Conservation (phyloP, 2,329 filamentous ascomycete genomes). For the Fusarium sambucinum region DNA sequence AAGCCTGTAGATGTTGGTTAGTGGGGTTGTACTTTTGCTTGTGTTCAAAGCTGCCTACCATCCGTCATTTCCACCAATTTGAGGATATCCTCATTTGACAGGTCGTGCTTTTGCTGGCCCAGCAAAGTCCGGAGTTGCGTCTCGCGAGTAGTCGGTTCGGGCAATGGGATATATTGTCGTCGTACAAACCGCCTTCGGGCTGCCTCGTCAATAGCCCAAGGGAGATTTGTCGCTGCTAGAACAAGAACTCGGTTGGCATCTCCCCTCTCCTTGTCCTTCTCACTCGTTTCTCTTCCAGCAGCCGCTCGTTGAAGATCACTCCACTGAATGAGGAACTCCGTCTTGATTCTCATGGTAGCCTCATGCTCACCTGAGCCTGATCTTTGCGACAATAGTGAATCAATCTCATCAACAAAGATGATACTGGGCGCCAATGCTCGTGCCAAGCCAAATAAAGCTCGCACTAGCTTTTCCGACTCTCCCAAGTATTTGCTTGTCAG, state of each 20-base stretch:
- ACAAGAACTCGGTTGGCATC: slow-evolving; percentile 92
- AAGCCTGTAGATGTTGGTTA: slow-evolving; percentile 73
- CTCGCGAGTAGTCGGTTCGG: slow-evolving; percentile 83
- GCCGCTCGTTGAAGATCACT: slow-evolving; percentile 92
- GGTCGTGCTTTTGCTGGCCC: slow-evolving; percentile 86
- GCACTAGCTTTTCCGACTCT: slow-evolving; percentile 95
- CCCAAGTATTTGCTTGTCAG: slow-evolving; percentile 96
- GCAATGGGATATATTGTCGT: slow-evolving; percentile 94
- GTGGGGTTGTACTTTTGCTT: background rate
- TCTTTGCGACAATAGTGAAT: slow-evolving; percentile 87
- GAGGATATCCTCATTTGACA: slow-evolving; percentile 78
- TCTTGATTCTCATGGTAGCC: slow-evolving; percentile 93
- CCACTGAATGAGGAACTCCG: slow-evolving; percentile 98
- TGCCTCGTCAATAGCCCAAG: slow-evolving; percentile 98
- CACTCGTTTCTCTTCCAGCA: slow-evolving; percentile 79
- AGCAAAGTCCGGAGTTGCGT: slow-evolving; percentile 83
- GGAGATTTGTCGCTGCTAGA: slow-evolving; percentile 93
- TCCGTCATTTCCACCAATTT: slow-evolving; percentile 84
- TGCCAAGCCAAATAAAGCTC: slow-evolving; percentile 90
- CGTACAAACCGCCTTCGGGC: slow-evolving; percentile 90
- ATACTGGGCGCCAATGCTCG: slow-evolving; percentile 92
- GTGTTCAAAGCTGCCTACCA: slow-evolving; percentile 64
- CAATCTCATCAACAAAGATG: slow-evolving; percentile 98
- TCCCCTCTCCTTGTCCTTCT: slow-evolving; percentile 76
- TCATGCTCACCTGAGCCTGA: slow-evolving; percentile 90